These are phyloP conservation scores for Parastagonospora nodorum DNA, from an alignment of 2,329 filamentous ascomycete genomes.

Conservation along the genomic window DNA sequence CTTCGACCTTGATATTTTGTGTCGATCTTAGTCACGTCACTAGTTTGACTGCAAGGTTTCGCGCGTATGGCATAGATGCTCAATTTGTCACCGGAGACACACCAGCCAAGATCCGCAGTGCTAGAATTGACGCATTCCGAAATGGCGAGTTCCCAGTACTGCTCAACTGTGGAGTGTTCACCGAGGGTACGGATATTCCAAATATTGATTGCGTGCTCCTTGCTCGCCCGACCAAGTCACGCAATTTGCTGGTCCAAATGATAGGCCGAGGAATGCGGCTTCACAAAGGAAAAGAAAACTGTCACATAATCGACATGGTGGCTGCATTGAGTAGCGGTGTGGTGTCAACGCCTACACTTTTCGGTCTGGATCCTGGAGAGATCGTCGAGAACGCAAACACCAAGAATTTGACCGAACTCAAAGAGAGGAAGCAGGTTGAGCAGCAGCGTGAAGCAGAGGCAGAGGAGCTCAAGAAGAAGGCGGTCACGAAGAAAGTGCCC, in stretches of 20 bases:
- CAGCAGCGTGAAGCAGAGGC: constrained; percentile 55
- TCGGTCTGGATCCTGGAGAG: constrained; percentile 85
- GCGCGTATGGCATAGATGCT: constrained; percentile 78
- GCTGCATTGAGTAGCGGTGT: constrained; percentile 83
- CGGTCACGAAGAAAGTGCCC: constrained; percentile 27
- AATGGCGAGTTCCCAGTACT: constrained; percentile 80
- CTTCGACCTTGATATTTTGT: constrained; percentile 92
- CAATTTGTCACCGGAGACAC: constrained; percentile 87
- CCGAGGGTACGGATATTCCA: constrained; percentile 96
- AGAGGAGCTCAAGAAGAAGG: constrained; percentile 69
- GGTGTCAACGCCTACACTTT: constrained; percentile 87
- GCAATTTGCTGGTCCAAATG: constrained; percentile 97
- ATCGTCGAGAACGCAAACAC: constrained; percentile 71
- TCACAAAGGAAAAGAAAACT: constrained; percentile 79
- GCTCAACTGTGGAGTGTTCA: constrained; percentile 94
- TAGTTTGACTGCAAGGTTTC: constrained; percentile 76
- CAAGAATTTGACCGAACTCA: constrained; percentile 64
- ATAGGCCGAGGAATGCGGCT: constrained; percentile 92
- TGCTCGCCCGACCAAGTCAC: constrained; percentile 84
- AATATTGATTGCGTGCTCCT: constrained; percentile 94
- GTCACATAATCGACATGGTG: constrained; percentile 96
- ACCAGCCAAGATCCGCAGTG: constrained; percentile 67
- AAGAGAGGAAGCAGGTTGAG: constrained; percentile 53
- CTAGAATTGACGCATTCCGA: constrained; percentile 77
- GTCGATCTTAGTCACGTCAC: constrained; percentile 85